Evolutionary conservation across 495 filamentous ascomycete species (phyloP).

Genomic region (Neurospora hispaniola): DNA sequence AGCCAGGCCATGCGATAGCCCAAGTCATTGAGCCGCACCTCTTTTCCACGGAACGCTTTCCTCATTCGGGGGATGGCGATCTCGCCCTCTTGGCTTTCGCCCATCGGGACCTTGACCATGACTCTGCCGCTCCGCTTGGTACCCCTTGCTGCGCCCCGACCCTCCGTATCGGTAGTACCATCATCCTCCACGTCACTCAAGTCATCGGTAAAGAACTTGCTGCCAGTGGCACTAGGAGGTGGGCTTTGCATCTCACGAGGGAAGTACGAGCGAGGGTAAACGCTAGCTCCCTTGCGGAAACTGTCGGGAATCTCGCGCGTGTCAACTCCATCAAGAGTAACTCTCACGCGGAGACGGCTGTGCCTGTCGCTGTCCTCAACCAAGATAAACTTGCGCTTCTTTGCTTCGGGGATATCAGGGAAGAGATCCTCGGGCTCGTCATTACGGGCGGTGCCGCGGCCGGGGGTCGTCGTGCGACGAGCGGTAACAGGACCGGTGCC

Average conservation of each 20-base stretch:
- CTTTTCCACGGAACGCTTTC: slow-evolving; percentile 56
- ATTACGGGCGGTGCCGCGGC: slow-evolving; percentile 20
- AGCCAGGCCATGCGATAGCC: slow-evolving; percentile 94
- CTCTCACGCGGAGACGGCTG: slow-evolving; percentile 70
- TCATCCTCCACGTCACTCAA: slow-evolving; percentile 42
- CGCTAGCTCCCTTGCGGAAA: slow-evolving; percentile 75
- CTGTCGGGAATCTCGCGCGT: slow-evolving; percentile 92
- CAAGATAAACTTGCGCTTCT: slow-evolving; percentile 90
- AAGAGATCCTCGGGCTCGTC: slow-evolving; percentile 59
- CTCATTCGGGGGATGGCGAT: slow-evolving; percentile 65
- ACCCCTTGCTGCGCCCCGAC: slow-evolving; percentile 18
- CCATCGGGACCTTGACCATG: slow-evolving; percentile 51
- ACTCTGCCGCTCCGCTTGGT: slow-evolving; percentile 11
- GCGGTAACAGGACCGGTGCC: slow-evolving; percentile 16
- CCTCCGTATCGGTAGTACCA: slow-evolving; percentile 43
- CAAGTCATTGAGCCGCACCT: slow-evolving; percentile 79
- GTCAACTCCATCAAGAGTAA: slow-evolving; percentile 77
- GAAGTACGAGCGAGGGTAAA: slow-evolving; percentile 84
- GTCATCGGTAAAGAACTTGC: slow-evolving; percentile 56
- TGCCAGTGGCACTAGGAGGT: slow-evolving; percentile 51
- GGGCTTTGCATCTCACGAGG: slow-evolving; percentile 78
- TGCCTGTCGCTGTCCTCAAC: slow-evolving; percentile 78
- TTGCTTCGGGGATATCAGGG: slow-evolving; percentile 73
- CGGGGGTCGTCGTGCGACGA: slow-evolving; percentile 8
- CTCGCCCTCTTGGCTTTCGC: slow-evolving; percentile 53